Conservation (phyloP, 1,139 yeast genomes). For the Hemisphaericaspora xylanilytica region DNA sequence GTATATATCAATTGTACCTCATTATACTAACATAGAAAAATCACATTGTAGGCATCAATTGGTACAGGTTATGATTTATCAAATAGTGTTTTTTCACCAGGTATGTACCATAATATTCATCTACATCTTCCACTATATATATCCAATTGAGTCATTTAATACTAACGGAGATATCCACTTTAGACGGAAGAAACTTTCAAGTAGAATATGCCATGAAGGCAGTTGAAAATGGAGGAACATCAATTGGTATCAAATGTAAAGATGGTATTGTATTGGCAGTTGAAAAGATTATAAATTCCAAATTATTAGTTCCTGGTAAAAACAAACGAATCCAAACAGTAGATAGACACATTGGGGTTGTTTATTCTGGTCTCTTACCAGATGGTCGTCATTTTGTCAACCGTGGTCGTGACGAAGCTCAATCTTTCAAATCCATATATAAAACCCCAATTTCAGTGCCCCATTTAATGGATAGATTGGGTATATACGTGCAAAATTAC, state of each 20-base stretch:
- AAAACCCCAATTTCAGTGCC: conserved; percentile 77
- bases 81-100: conserved; percentile 75
- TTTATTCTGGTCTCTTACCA: conserved; percentile 90
- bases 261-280: conserved; percentile 97
- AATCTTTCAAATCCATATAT: conserved; percentile 72
- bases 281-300: conserved; percentile 85
- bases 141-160: conserved; percentile 7
- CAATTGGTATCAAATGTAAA: conserved; percentile 85
- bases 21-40: conserved; percentile 8
- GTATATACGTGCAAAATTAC: conserved; percentile 91
- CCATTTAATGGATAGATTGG: conserved; percentile 81
- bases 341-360: conserved; percentile 92
- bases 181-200: conserved; percentile 97
- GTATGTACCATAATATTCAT: conserved; percentile 19
- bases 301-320: conserved; percentile 82
- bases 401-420: conserved; percentile 91
- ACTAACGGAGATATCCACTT: conserved; percentile 18
- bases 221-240: conserved; percentile 95
- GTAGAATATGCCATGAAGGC: conserved; percentile 98
- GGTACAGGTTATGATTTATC: conserved; percentile 98
- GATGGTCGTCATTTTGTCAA: conserved; percentile 94
- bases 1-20: neutral
- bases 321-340: conserved; percentile 89
- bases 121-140: too few species aligned
- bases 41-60: conserved; percentile 76